Evolutionary conservation across 345 rosid species (phyloP).

Genomic region (Syzygium jambos): DNA sequence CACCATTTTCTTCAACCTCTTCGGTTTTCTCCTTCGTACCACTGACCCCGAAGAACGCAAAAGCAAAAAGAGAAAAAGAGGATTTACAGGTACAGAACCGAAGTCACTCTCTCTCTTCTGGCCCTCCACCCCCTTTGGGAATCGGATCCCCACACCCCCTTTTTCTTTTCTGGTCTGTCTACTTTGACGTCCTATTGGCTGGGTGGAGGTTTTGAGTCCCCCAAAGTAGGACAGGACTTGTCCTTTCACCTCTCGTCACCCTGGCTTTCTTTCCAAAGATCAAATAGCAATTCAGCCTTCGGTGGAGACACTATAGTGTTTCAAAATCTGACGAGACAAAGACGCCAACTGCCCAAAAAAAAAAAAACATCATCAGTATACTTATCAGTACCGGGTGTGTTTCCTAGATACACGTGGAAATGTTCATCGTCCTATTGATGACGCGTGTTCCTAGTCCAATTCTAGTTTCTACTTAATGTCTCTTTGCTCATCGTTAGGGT

Average conservation of each 20-base stretch:
- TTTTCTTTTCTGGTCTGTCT: background rate
- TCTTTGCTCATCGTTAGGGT: background rate
- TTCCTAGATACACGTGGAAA: background rate
- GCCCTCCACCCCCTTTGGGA: background rate
- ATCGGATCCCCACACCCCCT: background rate
- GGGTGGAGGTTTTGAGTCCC: background rate
- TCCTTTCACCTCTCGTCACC: background rate
- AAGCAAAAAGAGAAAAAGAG: background rate
- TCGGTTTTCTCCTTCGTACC: too few relatives aligned
- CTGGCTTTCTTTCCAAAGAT: background rate
- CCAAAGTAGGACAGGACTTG: background rate
- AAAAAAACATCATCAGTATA: too few relatives aligned
- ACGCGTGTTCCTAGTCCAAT: background rate
- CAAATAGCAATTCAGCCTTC: background rate
- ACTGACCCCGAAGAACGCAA: background rate
- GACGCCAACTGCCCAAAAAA: background rate
- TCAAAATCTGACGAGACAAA: background rate
- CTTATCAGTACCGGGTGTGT: background rate
- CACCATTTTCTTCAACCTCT: background rate
- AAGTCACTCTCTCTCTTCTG: background rate
- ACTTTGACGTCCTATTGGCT: background rate
- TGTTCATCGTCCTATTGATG: background rate
- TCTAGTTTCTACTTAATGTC: background rate
- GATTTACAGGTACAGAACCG: background rate
- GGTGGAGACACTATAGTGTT: background rate